Evolutionary conservation across 129 eudicot species (phyloP), one percentile per base, ranked within the genome.

Genomic region (Pulicaria dysenterica): DNA sequence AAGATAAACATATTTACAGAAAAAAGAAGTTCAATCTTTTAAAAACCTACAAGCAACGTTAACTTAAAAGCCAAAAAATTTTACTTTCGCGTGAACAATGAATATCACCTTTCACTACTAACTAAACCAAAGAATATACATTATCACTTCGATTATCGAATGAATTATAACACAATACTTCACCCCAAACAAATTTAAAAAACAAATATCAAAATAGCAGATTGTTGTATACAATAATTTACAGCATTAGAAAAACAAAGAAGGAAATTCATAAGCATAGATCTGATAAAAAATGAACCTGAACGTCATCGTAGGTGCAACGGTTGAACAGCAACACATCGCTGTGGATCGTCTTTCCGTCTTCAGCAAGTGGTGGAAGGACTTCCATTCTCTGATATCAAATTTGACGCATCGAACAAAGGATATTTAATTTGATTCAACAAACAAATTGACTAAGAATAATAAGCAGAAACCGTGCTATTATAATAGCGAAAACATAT

Each of bases 241-340:
- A 39, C 63, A n/a, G 19, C 5, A 15, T n/a, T n/a, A 50, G 8
- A 62, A 13, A 8, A 2, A 3, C 7, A 41, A 10, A 4, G 57
- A 44, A 0, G 7, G 9, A 14, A 13, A 12, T 17, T 47, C 5
- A n/a, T 61, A 11, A 50, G 7, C 31, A 10, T 12, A 73, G 71
- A 73, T 73, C 78, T 48, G 70, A n/a, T 46, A 3, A 31, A 63
- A 39, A 77, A 48, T 39, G 8, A 44, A 86, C 92, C 92, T 86
- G 87, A 80, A 89, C 89, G 63, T 86, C 96, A 13, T 89, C 96
- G 75, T 86, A 89, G 38, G 88, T 40, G 92, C 96, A 89, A 0
- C 90, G 90, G 55, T 86, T 86, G 82, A 89, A 89, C 44, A 89
- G 82, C 85, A 81, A 48, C 36, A 86, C 84, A 19, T 81, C 93